A percentile compares a stretch with the other conserved stretches of the same genome.
phyloP scores from a whole-genome alignment of 179 eudicot species.

The Gypsophila paniculata region DNA sequence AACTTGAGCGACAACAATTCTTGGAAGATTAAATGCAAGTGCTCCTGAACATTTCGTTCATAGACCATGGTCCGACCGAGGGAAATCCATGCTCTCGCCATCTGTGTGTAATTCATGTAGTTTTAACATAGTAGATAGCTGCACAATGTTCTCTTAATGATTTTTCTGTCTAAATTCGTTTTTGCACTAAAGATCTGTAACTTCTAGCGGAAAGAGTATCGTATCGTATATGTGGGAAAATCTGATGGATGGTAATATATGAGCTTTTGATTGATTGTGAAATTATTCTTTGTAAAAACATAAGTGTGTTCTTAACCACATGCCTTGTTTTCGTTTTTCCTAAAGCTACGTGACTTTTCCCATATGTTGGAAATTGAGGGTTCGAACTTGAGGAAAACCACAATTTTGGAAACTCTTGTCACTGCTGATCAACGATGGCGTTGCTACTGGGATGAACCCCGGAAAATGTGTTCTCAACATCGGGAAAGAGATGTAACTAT shows the following conservation, averaged over 20 bases:
- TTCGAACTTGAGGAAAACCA: not conserved
- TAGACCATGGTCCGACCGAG: not conserved
- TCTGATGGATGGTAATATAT: slow-evolving; percentile 16
- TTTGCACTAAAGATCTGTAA: slow-evolving; percentile 10
- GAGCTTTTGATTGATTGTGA: slow-evolving; percentile 6
- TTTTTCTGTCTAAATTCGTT: not conserved
- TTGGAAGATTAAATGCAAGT: slow-evolving; percentile 48
- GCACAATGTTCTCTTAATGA: slow-evolving; percentile 4
- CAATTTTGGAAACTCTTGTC: too few relatives aligned
- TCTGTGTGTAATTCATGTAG: slow-evolving; percentile 17
- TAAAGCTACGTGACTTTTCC: not conserved
- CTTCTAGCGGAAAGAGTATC: slow-evolving; percentile 5
- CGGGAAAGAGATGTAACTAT: too few relatives aligned
- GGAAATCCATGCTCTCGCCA: not conserved
- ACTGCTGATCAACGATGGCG: not conserved
- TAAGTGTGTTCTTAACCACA: not conserved
- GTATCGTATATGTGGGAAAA: slow-evolving; percentile 15
- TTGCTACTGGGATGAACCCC: not conserved
- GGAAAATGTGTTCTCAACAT: not conserved
- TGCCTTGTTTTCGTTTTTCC: not conserved
- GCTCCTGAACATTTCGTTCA: slow-evolving; percentile 3
- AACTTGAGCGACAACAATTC: slow-evolving; percentile 54
- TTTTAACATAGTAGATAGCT: slow-evolving; percentile 14
- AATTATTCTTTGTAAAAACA: slow-evolving; percentile 8
- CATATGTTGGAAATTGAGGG: not conserved